Evolutionary conservation across 208 protist species (phyloP), one percentile per base, ranked within the genome.

Genomic region (Blastocrithidia nonstop): DNA sequence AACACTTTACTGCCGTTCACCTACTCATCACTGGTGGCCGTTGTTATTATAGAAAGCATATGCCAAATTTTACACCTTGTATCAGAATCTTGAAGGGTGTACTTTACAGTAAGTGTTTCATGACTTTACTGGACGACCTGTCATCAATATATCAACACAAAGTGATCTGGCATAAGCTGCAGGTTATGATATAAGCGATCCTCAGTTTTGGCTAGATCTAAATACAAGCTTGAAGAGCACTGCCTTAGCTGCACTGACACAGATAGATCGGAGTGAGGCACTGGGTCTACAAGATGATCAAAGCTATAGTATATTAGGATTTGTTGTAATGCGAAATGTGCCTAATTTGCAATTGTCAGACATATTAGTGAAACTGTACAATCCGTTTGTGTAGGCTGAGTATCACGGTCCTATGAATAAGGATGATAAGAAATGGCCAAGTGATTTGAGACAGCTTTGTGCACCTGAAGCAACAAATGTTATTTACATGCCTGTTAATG

Each of bases 21-120:
- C 76, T n/a, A 76, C 63, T 4, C 63, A 67, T 53, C 76, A 80
- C 44, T 83, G 71, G 71, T 93, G 75, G 64, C 78, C 83, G 19
- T 57, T 88, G 33, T 59, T 93, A 48, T 60, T 93, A 43, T 78
- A 93, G 66, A 93, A 93, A 71, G 83, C 83, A 26, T 93, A 93
- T 57, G 83, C 83, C 22, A 93, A 93, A 54, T 87, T 93, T 62
- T 80, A 86, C 62, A 69, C 55, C 25, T 49, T 40, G 25, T 93
- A 88, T 57, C 60, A 69, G 22, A 54, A 71, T 11, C 54, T 93
- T 7, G 72, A 85, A n/a, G 71, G 73, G 27, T 87, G 78, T 50
- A 86, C 66, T 13, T 57, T 76, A 4, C 59, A 61, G 29, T 78
- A 93, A 54, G 66, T 72, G 1, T 69, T 83, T 22, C 71, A 81